These are phyloP conservation scores for Entomophthora muscae DNA, from an alignment of 371 early-diverging fungal species.

Conservation along the genomic window DNA sequence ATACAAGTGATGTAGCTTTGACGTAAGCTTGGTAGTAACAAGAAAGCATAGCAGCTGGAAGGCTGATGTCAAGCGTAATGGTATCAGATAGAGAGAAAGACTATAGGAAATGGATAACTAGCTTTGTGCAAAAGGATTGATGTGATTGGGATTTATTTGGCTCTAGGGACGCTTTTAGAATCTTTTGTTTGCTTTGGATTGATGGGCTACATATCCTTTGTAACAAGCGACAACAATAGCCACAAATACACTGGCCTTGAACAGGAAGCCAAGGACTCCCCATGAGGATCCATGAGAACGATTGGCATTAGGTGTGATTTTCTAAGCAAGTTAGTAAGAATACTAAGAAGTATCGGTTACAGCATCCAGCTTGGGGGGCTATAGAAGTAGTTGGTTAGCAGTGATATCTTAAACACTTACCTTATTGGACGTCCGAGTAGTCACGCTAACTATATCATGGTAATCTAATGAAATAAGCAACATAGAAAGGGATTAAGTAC, in stretches of 20 bases:
- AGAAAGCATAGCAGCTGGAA: no score
- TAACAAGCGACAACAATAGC: slow-evolving; percentile 32
- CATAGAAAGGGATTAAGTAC: slow-evolving; percentile 15
- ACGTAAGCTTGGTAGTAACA: no score
- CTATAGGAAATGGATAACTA: no score
- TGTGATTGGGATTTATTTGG: neutral
- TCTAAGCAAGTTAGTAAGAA: no score
- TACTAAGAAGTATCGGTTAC: no score
- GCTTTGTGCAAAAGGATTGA: no score
- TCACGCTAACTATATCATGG: slow-evolving; percentile 59
- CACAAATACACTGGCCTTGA: slow-evolving; percentile 32
- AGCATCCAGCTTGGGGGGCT: neutral
- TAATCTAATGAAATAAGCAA: slow-evolving; percentile 9
- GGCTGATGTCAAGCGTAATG: no score
- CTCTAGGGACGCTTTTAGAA: slow-evolving; percentile 22
- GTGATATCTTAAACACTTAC: neutral
- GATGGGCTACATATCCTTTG: slow-evolving; percentile 34
- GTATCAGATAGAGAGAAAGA: no score
- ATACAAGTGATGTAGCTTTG: no score
- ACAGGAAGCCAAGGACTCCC: slow-evolving; percentile 23
- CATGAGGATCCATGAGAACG: slow-evolving; percentile 14
- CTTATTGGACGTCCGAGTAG: slow-evolving; percentile 12
- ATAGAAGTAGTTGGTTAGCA: neutral
- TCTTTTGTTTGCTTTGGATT: slow-evolving; percentile 40
- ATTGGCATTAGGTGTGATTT: slow-evolving; percentile 8